Evolutionary conservation across 2,329 filamentous ascomycete genomes (phyloP).

Genomic region (Diplodia intermedia): DNA sequence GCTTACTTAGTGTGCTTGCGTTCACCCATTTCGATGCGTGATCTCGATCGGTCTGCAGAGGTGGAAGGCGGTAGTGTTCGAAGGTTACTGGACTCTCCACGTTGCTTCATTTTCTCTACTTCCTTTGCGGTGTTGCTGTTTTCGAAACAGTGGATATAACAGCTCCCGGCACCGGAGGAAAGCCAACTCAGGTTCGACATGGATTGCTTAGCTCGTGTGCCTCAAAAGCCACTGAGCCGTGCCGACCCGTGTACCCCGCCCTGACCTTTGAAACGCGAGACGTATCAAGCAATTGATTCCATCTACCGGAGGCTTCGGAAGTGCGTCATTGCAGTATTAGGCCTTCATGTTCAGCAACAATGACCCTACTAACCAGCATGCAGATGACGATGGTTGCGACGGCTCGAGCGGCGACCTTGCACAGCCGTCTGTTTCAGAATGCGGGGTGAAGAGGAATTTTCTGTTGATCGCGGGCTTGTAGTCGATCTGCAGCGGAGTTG

Average conservation of each 20-base stretch:
- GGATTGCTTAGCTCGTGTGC: no score
- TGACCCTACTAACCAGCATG: background rate
- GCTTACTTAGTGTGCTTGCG: no score
- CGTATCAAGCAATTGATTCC: background rate
- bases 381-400: background rate
- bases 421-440: background rate
- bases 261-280: background rate
- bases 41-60: background rate
- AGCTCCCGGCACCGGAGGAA: no score
- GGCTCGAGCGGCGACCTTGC: background rate
- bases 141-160: no score
- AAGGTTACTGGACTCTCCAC: no score
- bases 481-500: background rate
- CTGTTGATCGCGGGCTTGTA: background rate
- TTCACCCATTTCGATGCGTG: background rate
- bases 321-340: background rate
- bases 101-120: no score
- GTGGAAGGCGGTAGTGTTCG: no score
- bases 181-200: no score
- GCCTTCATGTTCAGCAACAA: background rate
- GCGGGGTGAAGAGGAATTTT: background rate
- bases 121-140: no score
- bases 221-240: background rate
- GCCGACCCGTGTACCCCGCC: slow-evolving; percentile 15
- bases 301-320: background rate